phyloP scores from a whole-genome alignment of 345 rosid species.

The Dipteronia dyeriana region DNA sequence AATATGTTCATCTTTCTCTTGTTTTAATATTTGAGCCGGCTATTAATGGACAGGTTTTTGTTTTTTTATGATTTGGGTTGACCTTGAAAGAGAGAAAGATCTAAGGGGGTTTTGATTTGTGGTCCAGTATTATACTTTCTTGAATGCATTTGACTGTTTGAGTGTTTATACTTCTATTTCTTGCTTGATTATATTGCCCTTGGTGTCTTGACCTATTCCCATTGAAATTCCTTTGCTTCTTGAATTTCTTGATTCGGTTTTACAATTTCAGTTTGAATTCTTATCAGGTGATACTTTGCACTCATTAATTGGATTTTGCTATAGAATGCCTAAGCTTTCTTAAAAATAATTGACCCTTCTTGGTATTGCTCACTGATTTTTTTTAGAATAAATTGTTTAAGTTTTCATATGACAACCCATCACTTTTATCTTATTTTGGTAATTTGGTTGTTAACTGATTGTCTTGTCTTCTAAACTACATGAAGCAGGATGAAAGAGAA shows the following conservation, averaged over 20 bases:
- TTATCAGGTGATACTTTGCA: not conserved
- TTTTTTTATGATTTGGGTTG: constrained; percentile 2
- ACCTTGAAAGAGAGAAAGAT: not conserved
- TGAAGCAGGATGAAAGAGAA: constrained; percentile 66
- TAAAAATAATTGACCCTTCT: not conserved
- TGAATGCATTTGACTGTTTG: constrained; percentile 4
- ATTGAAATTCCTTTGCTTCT: no score
- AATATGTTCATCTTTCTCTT: not conserved
- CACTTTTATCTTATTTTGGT: not conserved
- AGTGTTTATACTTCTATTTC: not conserved
- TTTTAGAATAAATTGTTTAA: not conserved
- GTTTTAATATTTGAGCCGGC: not conserved
- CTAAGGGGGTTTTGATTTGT: no score
- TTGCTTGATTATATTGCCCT: not conserved
- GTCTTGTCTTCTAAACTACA: constrained; percentile 3
- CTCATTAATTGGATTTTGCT: no score
- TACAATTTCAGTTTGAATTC: not conserved
- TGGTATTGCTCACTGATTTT: not conserved
- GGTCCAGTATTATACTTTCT: not conserved
- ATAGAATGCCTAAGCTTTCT: no score
- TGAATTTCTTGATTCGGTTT: not conserved
- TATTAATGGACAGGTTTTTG: not conserved
- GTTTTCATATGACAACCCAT: not conserved
- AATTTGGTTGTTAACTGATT: constrained; percentile 4
- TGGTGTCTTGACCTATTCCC: not conserved